These are phyloP conservation scores for Striga hermonthica DNA, from an alignment of 305 asterid species.

Conservation along the genomic window DNA sequence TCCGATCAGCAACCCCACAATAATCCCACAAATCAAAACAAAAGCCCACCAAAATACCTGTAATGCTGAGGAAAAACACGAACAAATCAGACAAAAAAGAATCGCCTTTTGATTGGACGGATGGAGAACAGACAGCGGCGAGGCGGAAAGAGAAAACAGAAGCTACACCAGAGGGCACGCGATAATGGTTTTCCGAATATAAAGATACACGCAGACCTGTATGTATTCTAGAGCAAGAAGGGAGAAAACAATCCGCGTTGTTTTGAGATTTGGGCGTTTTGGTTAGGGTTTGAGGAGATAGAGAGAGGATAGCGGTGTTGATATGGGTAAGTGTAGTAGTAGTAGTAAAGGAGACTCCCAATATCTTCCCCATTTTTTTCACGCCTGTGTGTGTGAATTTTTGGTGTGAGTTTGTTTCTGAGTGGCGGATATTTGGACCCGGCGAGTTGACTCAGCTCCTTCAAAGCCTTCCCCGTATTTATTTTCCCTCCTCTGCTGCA, in stretches of 20 bases:
- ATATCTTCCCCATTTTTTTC: conserved; percentile 74
- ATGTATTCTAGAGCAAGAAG: conserved; percentile 32
- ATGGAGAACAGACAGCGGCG: conserved; percentile 8
- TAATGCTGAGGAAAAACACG: not conserved
- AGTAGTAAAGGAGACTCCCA: conserved; percentile 58
- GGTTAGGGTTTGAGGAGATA: conserved; percentile 51
- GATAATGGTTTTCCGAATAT: conserved; percentile 34
- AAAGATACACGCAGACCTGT: conserved; percentile 24
- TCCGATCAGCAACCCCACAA: conserved; percentile 8
- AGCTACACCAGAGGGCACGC: too few relatives aligned
- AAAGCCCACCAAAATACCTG: too few relatives aligned
- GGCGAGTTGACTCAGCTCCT: conserved; percentile 47
- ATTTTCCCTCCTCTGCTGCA: conserved; percentile 24
- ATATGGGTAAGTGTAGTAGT: conserved; percentile 34
- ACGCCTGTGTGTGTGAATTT: conserved; percentile 41
- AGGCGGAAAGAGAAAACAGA: conserved; percentile 29
- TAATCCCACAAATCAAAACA: conserved; percentile 6
- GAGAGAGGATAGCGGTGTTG: conserved; percentile 33
- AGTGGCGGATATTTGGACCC: conserved; percentile 38
- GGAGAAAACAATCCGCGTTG: conserved; percentile 25
- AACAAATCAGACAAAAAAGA: conserved; percentile 23
- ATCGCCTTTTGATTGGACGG: conserved; percentile 31
- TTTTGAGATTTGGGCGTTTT: conserved; percentile 35
- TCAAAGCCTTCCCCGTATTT: conserved; percentile 26
- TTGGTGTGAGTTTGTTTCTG: conserved; percentile 38